These are phyloP conservation scores for Picea sitchensis DNA, from an alignment of 75 land plant genomes.

Conservation along the genomic window DNA sequence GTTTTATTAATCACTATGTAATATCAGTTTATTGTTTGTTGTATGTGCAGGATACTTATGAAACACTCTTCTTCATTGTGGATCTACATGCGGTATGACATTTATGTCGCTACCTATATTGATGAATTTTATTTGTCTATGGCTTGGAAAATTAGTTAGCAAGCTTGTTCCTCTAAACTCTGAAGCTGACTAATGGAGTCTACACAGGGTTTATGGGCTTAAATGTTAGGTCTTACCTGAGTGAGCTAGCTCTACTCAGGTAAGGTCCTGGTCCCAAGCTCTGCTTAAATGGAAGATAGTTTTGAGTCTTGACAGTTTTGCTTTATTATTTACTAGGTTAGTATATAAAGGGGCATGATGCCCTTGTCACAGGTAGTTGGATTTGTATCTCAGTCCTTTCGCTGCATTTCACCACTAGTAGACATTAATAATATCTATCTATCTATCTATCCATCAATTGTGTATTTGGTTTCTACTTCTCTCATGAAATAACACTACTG, in stretches of 20 bases:
- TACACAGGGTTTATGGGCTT: background rate
- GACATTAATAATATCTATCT: too few relatives aligned
- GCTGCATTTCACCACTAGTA: too few relatives aligned
- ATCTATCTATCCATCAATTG: background rate
- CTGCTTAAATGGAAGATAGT: background rate
- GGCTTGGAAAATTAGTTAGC: background rate
- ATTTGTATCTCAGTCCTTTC: too few relatives aligned
- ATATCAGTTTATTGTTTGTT: conserved; percentile 5
- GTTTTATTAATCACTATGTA: background rate
- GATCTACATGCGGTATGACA: conserved; percentile 92
- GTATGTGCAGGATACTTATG: conserved; percentile 65
- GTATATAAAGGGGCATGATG: too few relatives aligned
- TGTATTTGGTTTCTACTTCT: background rate
- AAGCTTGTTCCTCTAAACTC: background rate
- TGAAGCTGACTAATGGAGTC: background rate
- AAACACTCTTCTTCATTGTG: conserved; percentile 88
- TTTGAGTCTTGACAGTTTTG: background rate
- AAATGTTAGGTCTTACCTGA: background rate
- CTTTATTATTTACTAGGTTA: background rate
- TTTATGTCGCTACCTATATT: background rate
- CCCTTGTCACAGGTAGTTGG: too few relatives aligned
- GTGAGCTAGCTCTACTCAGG: background rate
- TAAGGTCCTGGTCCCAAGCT: background rate
- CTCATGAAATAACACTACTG: background rate
- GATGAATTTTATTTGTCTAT: background rate